A percentile compares a stretch with the other conserved stretches of the same genome.
Evolutionary conservation across 1,284 basidiomycete genomes (phyloP).

Genomic region (Rhodofomes roseus): DNA sequence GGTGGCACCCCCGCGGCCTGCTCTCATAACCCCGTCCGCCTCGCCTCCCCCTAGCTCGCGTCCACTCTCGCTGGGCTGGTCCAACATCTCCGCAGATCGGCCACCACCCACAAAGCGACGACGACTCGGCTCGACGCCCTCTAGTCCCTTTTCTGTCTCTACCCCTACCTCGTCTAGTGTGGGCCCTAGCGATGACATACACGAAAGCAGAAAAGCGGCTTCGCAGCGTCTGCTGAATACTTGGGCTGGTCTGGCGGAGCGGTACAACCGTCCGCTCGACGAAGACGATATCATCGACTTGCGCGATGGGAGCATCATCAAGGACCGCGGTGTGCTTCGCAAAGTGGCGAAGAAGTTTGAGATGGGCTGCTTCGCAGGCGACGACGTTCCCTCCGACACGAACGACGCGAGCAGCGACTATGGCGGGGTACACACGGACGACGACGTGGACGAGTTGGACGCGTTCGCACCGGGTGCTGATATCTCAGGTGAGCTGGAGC

Average conservation of each 20-base stretch:
- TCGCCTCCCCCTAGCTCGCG: slow-evolving; percentile 32
- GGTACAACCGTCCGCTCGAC: slow-evolving; percentile 60
- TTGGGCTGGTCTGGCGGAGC: slow-evolving; percentile 64
- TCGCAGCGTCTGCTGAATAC: slow-evolving; percentile 51
- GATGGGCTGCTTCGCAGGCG: slow-evolving; percentile 44
- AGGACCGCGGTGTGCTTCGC: slow-evolving; percentile 64
- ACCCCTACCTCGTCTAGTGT: slow-evolving; percentile 25
- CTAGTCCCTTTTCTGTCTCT: slow-evolving; percentile 20
- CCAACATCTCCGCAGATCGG: slow-evolving; percentile 21
- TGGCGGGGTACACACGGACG: slow-evolving; percentile 27
- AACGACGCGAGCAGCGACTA: slow-evolving; percentile 26
- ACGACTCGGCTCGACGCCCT: slow-evolving; percentile 31
- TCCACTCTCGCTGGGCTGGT: slow-evolving; percentile 6
- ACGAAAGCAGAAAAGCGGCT: slow-evolving; percentile 53
- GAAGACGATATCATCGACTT: slow-evolving; percentile 77
- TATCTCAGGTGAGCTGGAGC: slow-evolving; percentile 29
- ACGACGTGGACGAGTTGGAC: slow-evolving; percentile 40
- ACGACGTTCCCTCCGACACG: slow-evolving; percentile 16
- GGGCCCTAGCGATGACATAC: slow-evolving; percentile 27
- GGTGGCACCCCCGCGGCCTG: slow-evolving; percentile 8
- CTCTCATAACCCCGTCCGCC: slow-evolving; percentile 31
- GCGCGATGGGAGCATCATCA: slow-evolving; percentile 50
- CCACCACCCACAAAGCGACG: slow-evolving; percentile 36
- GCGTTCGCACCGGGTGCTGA: slow-evolving; percentile 28
- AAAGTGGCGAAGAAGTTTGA: slow-evolving; percentile 35